Percentiles rank a stretch among this genome's conserved stretches.
These are phyloP conservation scores for Fusarium armeniacum DNA, from an alignment of 2,329 filamentous ascomycete genomes.

Conservation along the genomic window DNA sequence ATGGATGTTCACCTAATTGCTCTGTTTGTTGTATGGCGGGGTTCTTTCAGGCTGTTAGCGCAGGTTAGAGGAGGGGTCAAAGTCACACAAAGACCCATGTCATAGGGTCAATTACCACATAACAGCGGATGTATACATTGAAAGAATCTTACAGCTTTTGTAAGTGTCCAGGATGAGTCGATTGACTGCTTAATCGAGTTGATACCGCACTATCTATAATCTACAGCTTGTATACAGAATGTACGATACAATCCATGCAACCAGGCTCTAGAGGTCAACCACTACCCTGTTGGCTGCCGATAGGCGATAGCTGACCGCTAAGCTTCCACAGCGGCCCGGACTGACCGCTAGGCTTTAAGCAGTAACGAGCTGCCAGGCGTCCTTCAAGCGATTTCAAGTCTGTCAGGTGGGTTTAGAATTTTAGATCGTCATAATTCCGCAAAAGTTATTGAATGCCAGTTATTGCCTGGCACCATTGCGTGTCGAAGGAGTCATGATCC, in stretches of 20 bases:
- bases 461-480: constrained; percentile 36
- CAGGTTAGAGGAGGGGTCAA: constrained; percentile 37
- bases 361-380: constrained; percentile 44
- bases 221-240: background rate
- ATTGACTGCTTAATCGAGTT: background rate
- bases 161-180: background rate
- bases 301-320: constrained; percentile 34
- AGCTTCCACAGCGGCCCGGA: constrained; percentile 38
- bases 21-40: constrained; percentile 41
- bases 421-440: constrained; percentile 29
- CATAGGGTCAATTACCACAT: constrained; percentile 30
- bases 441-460: constrained; percentile 5
- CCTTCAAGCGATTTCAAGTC: constrained; percentile 2
- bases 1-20: constrained; percentile 36
- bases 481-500: constrained; percentile 50
- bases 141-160: background rate
- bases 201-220: no score
- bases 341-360: constrained; percentile 44
- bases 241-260: background rate
- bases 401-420: constrained; percentile 19
- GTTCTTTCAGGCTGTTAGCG: constrained; percentile 38
- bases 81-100: constrained; percentile 37
- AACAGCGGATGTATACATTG: background rate
- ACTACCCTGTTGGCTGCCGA: constrained; percentile 22
- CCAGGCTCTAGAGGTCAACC: constrained; percentile 23